Evolutionary conservation across 2,329 filamentous ascomycete genomes (phyloP), one percentile per base, ranked within the genome.

Genomic region (Colletotrichum costaricense): DNA sequence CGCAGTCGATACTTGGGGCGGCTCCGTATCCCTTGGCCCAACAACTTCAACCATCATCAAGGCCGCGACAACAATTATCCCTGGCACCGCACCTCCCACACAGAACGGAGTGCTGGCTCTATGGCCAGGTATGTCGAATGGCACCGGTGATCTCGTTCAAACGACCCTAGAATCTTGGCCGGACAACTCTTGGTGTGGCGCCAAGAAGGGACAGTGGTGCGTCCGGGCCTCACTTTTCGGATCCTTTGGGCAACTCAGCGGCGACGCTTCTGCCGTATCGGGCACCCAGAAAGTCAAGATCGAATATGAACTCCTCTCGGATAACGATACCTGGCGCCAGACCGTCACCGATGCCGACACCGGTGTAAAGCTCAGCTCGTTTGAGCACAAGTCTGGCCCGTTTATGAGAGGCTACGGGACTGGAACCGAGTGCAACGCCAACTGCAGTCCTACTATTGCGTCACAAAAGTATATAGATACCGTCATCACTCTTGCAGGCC

Each of bases 81-180:
- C 83, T 1, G 84, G 84, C 26, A 72, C 76, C 2, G 82, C 83
- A 0, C 84, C 84, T 7, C 56, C 78, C 0, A 80, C 79, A 0
- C 83, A 85, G 63, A 81, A 78, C 33, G 83, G 83, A 4, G 77
- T 78, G 35, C 78, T 85, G 0, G 84, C 84, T 76, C 78, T 86
- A 33, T 86, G 82, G 82, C 84, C 83, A 5, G 84, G 83, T 5
- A 85, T 85, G 81, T 83, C 81, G 62, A 86, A 85, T 73, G 83
- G 84, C 42, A 86, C 84, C 3, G 83, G 84, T 0, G 80, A 86
- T 63, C 77, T 85, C 14, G 16, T 86, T 57, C 83, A 85, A 72
- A 82, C 83, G 0, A 85, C 83, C 0, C 77, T 85, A 4, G 83
- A 86, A 72, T 80, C 79, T 24, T 85, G 42, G 42, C 42, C 19